Evolutionary conservation across 2,329 filamentous ascomycete genomes (phyloP).

Genomic region (Elsinoe fawcettii): DNA sequence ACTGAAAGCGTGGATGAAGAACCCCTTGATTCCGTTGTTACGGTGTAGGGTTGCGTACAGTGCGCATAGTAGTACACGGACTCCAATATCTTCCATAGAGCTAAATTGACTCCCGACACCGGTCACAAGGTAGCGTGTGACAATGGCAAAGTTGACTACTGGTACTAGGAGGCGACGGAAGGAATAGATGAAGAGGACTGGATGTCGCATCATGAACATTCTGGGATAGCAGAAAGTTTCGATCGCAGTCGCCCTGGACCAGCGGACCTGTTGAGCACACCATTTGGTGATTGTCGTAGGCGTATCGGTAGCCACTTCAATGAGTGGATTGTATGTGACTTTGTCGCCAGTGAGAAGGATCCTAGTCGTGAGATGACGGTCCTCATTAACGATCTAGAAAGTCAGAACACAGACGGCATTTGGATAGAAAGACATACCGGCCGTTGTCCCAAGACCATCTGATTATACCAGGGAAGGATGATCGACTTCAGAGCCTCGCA

Average conservation of each 20-base stretch:
- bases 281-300: not conserved
- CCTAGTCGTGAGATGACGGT: not conserved
- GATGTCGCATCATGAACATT: constrained; percentile 9
- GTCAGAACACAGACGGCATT: not conserved
- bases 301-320: not conserved
- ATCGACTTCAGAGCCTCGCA: not conserved
- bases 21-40: not conserved
- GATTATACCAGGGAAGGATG: constrained; percentile 2
- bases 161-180: not conserved
- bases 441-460: not conserved
- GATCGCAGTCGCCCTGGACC: not conserved
- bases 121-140: not conserved
- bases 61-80: not conserved
- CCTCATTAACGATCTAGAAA: constrained; percentile 1
- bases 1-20: not conserved
- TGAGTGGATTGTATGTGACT: not conserved
- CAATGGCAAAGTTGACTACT: not conserved
- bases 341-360: not conserved
- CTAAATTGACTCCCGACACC: not conserved
- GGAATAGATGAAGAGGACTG: constrained; percentile 7
- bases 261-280: constrained; percentile 5
- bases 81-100: not conserved
- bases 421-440: not conserved
- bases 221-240: not conserved
- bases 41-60: not conserved